Conservation (phyloP, 2,329 filamentous ascomycete genomes). For the Coleophoma cylindrospora region DNA sequence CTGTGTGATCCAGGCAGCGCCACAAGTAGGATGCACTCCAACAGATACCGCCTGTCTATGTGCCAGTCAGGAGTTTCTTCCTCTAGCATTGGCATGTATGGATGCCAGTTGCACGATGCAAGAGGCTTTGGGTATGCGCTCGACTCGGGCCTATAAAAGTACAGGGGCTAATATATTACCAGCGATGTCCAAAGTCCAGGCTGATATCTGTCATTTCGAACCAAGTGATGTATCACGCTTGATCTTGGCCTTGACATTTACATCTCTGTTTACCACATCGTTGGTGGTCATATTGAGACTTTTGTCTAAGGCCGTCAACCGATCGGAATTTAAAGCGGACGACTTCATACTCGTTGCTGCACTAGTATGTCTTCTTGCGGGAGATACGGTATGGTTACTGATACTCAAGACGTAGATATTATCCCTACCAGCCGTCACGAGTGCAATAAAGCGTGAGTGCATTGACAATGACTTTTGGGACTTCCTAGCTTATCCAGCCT, state of each 20-base stretch:
- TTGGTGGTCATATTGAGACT: background rate
- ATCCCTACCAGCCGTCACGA: background rate
- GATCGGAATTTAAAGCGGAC: background rate
- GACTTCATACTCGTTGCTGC: slow-evolving; percentile 1
- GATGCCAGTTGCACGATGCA: slow-evolving; percentile 6
- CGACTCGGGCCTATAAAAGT: background rate
- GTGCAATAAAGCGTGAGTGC: slow-evolving; percentile 5
- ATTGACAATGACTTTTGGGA: background rate
- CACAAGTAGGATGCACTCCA: slow-evolving; percentile 1
- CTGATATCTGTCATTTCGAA: background rate
- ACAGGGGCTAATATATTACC: background rate
- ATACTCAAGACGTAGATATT: no score
- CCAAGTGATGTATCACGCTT: background rate
- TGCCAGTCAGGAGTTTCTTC: background rate
- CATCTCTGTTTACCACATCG: background rate
- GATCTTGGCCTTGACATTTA: background rate
- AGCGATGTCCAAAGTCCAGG: slow-evolving; percentile 6
- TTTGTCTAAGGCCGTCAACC: background rate
- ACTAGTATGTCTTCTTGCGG: background rate
- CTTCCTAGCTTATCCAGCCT: background rate
- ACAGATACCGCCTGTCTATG: slow-evolving; percentile 1
- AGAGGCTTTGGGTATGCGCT: slow-evolving; percentile 1
- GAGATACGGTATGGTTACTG: background rate
- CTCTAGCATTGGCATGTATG: slow-evolving; percentile 1
- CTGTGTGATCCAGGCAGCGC: background rate